These are phyloP conservation scores for Blastobotrys capitulatus DNA, from an alignment of 1,139 yeast genomes.

Conservation along the genomic window DNA sequence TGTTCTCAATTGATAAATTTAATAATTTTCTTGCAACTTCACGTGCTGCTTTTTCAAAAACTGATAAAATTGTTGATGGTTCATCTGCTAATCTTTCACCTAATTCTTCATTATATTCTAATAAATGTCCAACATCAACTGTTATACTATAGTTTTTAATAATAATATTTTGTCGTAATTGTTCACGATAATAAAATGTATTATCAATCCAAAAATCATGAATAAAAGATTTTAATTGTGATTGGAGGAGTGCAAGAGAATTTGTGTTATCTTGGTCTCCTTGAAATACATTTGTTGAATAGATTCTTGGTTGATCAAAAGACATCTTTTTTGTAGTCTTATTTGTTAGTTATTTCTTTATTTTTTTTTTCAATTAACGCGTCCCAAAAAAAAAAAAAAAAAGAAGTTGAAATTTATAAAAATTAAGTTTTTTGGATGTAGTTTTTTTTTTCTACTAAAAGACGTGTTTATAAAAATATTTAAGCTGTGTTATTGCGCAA, in stretches of 20 bases:
- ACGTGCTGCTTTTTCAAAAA: slow-evolving; percentile 85
- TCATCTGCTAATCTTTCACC: slow-evolving; percentile 80
- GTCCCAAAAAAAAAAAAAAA: no score
- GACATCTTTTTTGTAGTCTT: slow-evolving; percentile 29
- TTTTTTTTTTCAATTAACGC: no score
- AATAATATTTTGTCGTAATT: slow-evolving; percentile 78
- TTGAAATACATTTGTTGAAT: slow-evolving; percentile 79
- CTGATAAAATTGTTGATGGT: slow-evolving; percentile 83
- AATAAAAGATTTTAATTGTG: slow-evolving; percentile 75
- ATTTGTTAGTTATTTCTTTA: no score
- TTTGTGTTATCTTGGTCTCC: slow-evolving; percentile 65
- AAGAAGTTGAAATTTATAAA: no score
- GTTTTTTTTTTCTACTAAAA: no score
- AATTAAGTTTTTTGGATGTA: no score
- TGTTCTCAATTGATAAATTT: neutral
- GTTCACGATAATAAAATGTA: slow-evolving; percentile 83
- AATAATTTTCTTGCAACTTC: slow-evolving; percentile 62
- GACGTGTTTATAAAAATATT: no score
- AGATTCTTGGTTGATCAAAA: slow-evolving; percentile 77
- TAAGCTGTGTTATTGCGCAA: no score
- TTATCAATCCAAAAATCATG: slow-evolving; percentile 81
- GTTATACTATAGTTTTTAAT: slow-evolving; percentile 67
- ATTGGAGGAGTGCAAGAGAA: slow-evolving; percentile 68
- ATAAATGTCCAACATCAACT: slow-evolving; percentile 80
- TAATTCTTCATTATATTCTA: slow-evolving; percentile 82